Base-by-base conservation (phyloP, 257 asterid species). In the Eucommia ulmoides region DNA sequence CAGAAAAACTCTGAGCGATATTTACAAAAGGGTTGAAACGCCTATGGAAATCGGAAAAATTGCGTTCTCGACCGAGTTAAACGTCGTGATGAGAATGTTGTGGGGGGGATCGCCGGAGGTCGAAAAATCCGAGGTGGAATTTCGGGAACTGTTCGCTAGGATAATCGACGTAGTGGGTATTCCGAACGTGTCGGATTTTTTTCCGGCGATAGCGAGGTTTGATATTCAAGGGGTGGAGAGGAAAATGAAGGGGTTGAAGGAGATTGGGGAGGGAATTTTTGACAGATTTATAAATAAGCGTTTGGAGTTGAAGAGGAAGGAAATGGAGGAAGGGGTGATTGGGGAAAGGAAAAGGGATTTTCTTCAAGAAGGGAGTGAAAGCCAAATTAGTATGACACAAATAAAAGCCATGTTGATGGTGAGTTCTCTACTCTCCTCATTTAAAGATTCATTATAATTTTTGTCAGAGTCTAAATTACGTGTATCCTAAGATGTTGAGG, bases 111-210 rank as follows among this genome's bases (percentile, higher is more conserved):
- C 60, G 0, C 26, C 55, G 12, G 23, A 50, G 1, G 63, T 24
- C 29, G 56, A 60, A 12, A 62, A 24, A 18, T 22, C 21, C 16
- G 54, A 26, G 3, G 51, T 51, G 0, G 70, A 65, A 46, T 65
- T 77, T 14, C 49, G 51, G 47, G 54, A 48, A 8, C 22, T 59
- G n/a, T 56, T 55, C 38, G 0, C 52, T 0, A 44, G 62, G 45
- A 10, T 61, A 9, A 0, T 22, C 1, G 47, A 59, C 19, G 16
- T 54, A 11, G 0, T 70, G 1, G 76, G 56, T 14, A 56, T 51
- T 53, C 76, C 81, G 1, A 73, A 77, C 51, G 45, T 73, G 3
- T 73, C 78, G 0, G 84, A 77, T 58, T 68, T 73, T 21, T 69
- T 77, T 33, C 78, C 74, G 1, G 12, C 61, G 54, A 56, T 74